Evolutionary conservation across 371 early-diverging fungal species (phyloP), one percentile per base, ranked within the genome.

Genomic region (Mortierella sp.): DNA sequence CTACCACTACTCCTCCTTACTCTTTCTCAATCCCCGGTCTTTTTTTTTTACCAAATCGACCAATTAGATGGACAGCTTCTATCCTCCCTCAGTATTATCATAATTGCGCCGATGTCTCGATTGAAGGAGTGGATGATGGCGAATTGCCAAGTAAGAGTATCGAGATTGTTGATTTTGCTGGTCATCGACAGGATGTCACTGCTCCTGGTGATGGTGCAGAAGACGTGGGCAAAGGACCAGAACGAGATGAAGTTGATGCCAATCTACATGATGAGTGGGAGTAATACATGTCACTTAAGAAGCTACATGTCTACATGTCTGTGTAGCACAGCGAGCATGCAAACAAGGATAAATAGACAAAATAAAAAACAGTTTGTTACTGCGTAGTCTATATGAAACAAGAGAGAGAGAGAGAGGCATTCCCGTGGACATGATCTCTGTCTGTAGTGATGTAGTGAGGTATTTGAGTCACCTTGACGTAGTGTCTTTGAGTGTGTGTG

Each of bases 11-110:
- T n/a, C n/a, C n/a, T n/a, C n/a, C n/a, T n/a, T n/a, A n/a, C n/a
- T n/a, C n/a, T n/a, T n/a, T n/a, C n/a, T n/a, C n/a, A n/a, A n/a
- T n/a, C n/a, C n/a, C n/a, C 24, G 24, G 9, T 47, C n/a, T 57
- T 49, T 35, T 22, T 37, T 64, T 58, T 62, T 45, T 62, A 12
- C n/a, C n/a, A 1, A 26, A 37, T 47, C 54, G 22, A 35, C 26
- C 58, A 22, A 40, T 45, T 43, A 74, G 88, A 5, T 94, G 91
- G 92, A 85, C 88, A n/a, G 88, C 90, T 10, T 73, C 70, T 5
- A 92, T 88, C 20, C 86, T 90, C 66, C 89, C 90, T 60, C 93
- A 93, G 76, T 93, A 86, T 63, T 94, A 94, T 85, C 87, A 87
- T 83, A 90, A 90, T 84, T 93, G 94, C 68, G 90, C 89, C 22